phyloP scores from a whole-genome alignment of 306 rosid species.

The Astragalus glycyphyllos region DNA sequence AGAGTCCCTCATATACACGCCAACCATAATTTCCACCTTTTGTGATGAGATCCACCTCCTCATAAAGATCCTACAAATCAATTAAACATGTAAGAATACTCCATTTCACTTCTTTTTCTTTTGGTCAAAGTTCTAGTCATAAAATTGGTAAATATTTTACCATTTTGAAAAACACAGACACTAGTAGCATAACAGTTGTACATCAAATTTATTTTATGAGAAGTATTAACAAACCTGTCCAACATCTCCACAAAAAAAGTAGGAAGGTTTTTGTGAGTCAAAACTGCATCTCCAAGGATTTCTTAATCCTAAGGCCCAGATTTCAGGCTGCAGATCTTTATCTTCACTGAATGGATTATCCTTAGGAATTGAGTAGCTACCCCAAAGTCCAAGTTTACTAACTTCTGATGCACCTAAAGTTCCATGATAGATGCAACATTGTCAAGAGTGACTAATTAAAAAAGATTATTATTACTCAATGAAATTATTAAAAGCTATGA shows the following conservation, averaged over 20 bases:
- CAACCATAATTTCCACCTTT: conserved; percentile 98
- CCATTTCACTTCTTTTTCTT: not conserved
- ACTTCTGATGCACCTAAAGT: conserved; percentile 68
- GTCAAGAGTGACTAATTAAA: conserved; percentile 3
- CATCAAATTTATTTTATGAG: not conserved
- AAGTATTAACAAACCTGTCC: conserved; percentile 73
- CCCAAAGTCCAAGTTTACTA: conserved; percentile 77
- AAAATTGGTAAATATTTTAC: too few relatives aligned
- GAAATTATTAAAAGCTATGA: not conserved
- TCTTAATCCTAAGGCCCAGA: conserved; percentile 89
- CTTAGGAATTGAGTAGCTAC: conserved; percentile 87
- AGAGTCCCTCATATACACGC: conserved; percentile 84
- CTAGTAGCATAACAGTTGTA: not conserved
- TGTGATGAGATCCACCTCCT: conserved; percentile 91
- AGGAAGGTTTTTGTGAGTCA: conserved; percentile 81
- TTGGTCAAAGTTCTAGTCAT: too few relatives aligned
- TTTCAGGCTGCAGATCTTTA: conserved; percentile 69
- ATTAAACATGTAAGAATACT: conserved; percentile 23
- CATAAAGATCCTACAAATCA: conserved; percentile 73
- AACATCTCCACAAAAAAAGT: conserved; percentile 86
- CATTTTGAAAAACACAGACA: too few relatives aligned
- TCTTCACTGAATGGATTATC: conserved; percentile 83
- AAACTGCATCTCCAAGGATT: conserved; percentile 99
- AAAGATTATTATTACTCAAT: conserved; percentile 2
- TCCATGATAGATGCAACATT: conserved; percentile 33